Base-by-base conservation (phyloP, 805 yeast genomes). In the Schwanniomyces occidentalis region DNA sequence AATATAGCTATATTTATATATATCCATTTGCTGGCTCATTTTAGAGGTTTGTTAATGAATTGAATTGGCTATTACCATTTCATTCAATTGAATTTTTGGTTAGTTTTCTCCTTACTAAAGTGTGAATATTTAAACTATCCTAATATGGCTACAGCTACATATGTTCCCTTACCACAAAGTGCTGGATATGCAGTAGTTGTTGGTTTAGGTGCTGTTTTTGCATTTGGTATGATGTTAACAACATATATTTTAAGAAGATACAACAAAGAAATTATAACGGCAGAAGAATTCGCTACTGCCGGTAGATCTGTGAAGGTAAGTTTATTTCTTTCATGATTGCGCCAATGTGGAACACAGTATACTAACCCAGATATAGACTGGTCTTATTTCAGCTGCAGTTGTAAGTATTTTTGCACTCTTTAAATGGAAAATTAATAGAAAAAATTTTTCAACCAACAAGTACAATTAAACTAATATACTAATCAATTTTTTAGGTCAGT, bases 201-300 rank as follows among this genome's bases (percentile, higher is more conserved):
- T 13, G 96, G 96, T 14, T 71, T 89, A n/a, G 96, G 96, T 27
- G 73, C 80, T 26, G 80, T 80, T 14, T 87, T 87, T 54, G 81
- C 89, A 9, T 48, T 72, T 2, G 90, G 87, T 38, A 89, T 89
- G 96, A 78, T 88, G 51, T 53, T 73, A 27, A 81, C 85, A 35
- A 87, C 96, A 0, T 73, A 66, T 31, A 70, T 85, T 40, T 68
- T 88, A 27, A 76, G 78, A 46, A 71, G 96, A 30, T 90, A 89
- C 59, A 90, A 87, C 54, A 76, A 78, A 49, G 96, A 90, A 60
- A 74, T 85, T 37, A 82, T 88, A 61, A 87, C 95, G 5, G 89
- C 96, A 4, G 97, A 90, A 63, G 96, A 89, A 55, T 90, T 90
- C 49, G 78, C 95, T 3, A 89, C 96, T 4, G 96, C 96, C 22